A percentile compares a stretch with the other conserved stretches of the same genome.
Conservation (phyloP, 306 rosid species). For the Corylus avellana region DNA sequence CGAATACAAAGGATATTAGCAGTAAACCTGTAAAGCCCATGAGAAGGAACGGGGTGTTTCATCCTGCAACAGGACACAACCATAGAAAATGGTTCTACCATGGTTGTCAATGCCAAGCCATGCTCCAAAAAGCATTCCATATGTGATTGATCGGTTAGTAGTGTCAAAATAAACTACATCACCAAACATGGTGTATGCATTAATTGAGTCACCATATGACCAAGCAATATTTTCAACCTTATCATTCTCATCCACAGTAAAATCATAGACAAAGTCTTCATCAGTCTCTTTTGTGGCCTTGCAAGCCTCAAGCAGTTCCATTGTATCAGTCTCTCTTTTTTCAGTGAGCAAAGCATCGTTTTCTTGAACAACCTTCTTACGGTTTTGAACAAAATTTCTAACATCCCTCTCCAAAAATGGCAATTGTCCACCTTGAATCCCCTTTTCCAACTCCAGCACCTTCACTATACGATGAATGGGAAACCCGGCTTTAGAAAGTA, state of each 20-base stretch:
- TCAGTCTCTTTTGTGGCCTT: conserved; percentile 72
- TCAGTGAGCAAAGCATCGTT: conserved; percentile 78
- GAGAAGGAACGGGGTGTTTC: conserved; percentile 75
- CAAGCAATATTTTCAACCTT: conserved; percentile 81
- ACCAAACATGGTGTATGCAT: conserved; percentile 65
- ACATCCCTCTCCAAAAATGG: conserved; percentile 97
- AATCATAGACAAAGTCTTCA: conserved; percentile 72
- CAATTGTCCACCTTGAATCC: conserved; percentile 87
- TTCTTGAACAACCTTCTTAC: conserved; percentile 87
- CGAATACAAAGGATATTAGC: conserved; percentile 38
- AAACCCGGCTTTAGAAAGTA: conserved; percentile 92
- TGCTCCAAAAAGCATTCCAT: conserved; percentile 84
- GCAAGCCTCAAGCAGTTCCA: conserved; percentile 93
- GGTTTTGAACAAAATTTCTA: conserved; percentile 88
- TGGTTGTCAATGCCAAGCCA: conserved; percentile 94
- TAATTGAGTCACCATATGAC: conserved; percentile 75
- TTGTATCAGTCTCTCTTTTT: conserved; percentile 78
- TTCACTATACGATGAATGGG: conserved; percentile 91
- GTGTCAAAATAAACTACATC: conserved; percentile 85
- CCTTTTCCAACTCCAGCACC: conserved; percentile 93
- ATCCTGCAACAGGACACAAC: conserved; percentile 90
- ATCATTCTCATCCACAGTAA: conserved; percentile 74
- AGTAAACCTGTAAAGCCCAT: conserved; percentile 94
- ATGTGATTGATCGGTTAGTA: conserved; percentile 71
- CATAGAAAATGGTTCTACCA: conserved; percentile 80